Base-by-base conservation (phyloP, 2,329 filamentous ascomycete genomes). In the Neonectria ditissima region DNA sequence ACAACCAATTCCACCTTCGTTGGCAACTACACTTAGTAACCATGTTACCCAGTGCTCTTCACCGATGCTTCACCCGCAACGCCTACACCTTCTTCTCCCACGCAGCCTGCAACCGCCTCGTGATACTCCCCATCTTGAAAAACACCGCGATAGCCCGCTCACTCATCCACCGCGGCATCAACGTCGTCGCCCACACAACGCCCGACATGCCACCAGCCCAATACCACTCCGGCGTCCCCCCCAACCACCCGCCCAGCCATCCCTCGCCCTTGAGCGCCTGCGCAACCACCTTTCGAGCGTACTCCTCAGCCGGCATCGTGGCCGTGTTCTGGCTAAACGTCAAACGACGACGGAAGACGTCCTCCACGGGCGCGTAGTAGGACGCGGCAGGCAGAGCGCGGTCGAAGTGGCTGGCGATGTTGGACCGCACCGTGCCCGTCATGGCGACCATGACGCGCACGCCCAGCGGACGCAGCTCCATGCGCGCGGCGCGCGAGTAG, bases 371-470 rank as follows among this genome's bases (percentile, higher is more conserved):
- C 74, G 71, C 65, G 74, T 87, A 88, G 20, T 84, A 77, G 47
- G 84, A 87, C 48, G 73, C 75, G 11, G 74, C 63, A 0, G 84
- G 84, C 53, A 88, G 76, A 3, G 66, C 62, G 60, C 82, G 80
- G 65, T 80, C 75, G 1, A 72, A 70, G 43, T 80, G 79, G 66
- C 72, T 76, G 6, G 82, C 81, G 55, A 84, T 86, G 74, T 85
- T 83, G 69, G 82, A 84, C 44, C 76, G 76, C 13, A 87, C 84
- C 2, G 84, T 86, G 24, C 86, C 86, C 0, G 84, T 83, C 78
- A 87, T 82, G 70, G 82, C 82, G 18, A 86, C 81, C 81, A 87
- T 87, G 74, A 88, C 86, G 66, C 86, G 82, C 10, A 88, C 85
- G 68, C 80, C 80, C 48, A 87, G 83, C 1, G 85, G 86, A 47